Base-by-base conservation (phyloP, 495 filamentous ascomycete species). In the Xylaria grammica region DNA sequence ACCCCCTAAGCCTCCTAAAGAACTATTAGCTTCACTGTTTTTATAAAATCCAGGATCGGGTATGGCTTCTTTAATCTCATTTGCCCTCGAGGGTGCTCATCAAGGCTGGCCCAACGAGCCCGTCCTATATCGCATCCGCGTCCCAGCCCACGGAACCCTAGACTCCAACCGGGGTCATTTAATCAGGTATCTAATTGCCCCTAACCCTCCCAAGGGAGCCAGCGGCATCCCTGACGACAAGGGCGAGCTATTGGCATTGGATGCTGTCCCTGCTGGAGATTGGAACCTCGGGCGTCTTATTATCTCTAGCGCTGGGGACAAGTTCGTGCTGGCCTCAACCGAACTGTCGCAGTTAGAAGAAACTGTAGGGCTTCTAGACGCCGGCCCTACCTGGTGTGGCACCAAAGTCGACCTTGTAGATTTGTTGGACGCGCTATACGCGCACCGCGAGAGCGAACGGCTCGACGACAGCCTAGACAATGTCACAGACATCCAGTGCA, bases 221-320 rank as follows among this genome's bases (percentile, higher is more conserved):
- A 45, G 55, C 55, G 55, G 55, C 55, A n/a, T 59, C 34, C 55
- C 55, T 40, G 55, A 59, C 36, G 26, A 42, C 17, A 10, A 34
- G 9, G 55, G 55, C 34, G 22, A 59, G 55, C 34, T 59, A 32
- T 34, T 59, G 32, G 55, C 55, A 34, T 59, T 59, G 34, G 55
- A 59, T 10, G 40, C 55, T 34, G 55, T 59, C 55, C 55, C 55
- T n/a, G 34, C 34, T 40, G 55, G 55, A 59, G 55, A 59, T 34
- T 59, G 55, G 55, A 59, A 59, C 55, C 55, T 59, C 34, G 55
- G 55, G 55, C 55, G 55, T 59, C 55, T 59, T 59, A 34, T 45
- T 11, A n/a, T 44, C 55, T 32, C n/a, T 19, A 59, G 55, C 19
- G 55, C 17, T 27, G 55, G 45, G 29, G 55, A 34, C 55, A 59